Evolutionary conservation across 352 stramenopile species (phyloP).

Genomic region (Globisporangium alternatum): DNA sequence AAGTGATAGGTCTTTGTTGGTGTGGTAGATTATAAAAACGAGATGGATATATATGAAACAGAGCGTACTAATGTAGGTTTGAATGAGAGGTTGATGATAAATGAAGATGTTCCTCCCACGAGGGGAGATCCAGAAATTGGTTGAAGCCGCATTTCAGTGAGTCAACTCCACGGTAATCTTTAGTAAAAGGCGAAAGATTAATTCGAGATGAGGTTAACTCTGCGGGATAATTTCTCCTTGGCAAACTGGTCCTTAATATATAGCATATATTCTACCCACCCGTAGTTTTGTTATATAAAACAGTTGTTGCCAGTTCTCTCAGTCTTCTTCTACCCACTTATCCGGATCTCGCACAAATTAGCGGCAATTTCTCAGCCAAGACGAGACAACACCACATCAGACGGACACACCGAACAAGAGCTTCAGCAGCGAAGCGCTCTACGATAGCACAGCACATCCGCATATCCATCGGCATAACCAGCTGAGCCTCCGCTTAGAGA

Average conservation of each 20-base stretch:
- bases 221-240: slow-evolving; percentile 8
- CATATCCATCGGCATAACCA: neutral
- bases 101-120: neutral
- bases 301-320: neutral
- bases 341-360: neutral
- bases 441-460: neutral
- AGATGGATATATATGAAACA: too few species aligned
- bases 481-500: neutral
- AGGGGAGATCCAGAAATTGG: slow-evolving; percentile 36
- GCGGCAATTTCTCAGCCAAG: neutral
- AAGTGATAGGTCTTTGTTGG: too few species aligned
- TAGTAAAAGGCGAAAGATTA: slow-evolving; percentile 95
- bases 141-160: slow-evolving; percentile 70
- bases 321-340: neutral
- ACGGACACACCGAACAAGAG: neutral
- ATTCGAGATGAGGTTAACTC: slow-evolving; percentile 71
- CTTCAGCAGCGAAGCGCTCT: neutral
- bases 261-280: neutral
- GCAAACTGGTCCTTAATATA: too few species aligned
- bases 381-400: neutral
- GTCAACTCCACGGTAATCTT: slow-evolving; percentile 90
- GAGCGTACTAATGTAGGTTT: too few species aligned
- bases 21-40: too few species aligned
- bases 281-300: neutral
- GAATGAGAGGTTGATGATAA: neutral